Base-by-base conservation (phyloP, 371 early-diverging fungal genomes). In the Mucor lusitanicus region DNA sequence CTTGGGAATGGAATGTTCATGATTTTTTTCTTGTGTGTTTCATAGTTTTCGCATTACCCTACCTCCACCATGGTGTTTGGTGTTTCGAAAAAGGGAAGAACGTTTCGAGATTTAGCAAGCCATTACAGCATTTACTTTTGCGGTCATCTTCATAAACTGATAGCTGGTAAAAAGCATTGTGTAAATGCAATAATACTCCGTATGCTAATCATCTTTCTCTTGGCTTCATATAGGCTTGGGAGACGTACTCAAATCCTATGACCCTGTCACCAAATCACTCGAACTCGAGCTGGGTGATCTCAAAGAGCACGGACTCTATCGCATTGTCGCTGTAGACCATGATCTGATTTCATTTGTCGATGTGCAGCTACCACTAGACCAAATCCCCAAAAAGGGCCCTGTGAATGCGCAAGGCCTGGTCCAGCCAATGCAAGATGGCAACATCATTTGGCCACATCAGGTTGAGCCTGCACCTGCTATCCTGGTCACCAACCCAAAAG, bases 271-370 rank as follows among this genome's bases (percentile, higher is more conserved):
- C 6, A 80, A 87, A 61, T 88, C 90, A 60, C 79, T 94, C 59
- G 95, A 95, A 69, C 81, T 96, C 23, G 95, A 96, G 76, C 76
- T 97, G 11, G 92, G 89, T 40, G 97, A 97, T 61, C 83, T 97
- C 84, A 96, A 96, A 77, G 83, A 86, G 53, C 90, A 95, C 72
- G 94, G 87, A 4, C 66, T 87, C 32, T 95, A 91, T 70, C 82
- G 97, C 50, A 88, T 97, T 39, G 85, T 93, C 25, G 94, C 92
- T 1, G 88, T 97, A 2, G 97, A 97, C 70, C 82, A 96, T 68
- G 96, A 96, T 67, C 59, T 95, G 61, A 84, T 97, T 28, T 90
- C 92, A 8, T 94, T 96, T 78, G 76, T 84, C 3, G 97, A 97
- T 70, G 75, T 88, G 12, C 72, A 75, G 2, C 71, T 95, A 64